Percentiles rank a stretch among this genome's conserved stretches.
Evolutionary conservation across 2,329 filamentous ascomycete genomes (phyloP).

Genomic region (Colletotrichum karsti): DNA sequence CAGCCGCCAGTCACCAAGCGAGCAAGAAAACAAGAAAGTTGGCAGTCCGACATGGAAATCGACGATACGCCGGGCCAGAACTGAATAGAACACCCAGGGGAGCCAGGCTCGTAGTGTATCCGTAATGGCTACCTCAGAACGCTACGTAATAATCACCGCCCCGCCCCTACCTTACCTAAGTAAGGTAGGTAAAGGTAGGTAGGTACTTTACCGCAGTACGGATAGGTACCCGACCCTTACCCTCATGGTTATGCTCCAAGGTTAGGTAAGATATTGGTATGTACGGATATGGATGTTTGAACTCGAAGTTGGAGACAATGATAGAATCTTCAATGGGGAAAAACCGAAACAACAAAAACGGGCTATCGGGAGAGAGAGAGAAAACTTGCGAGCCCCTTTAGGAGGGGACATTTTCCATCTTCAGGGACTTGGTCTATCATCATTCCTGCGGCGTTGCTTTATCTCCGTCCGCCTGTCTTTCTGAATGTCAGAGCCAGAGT

Average conservation of each 20-base stretch:
- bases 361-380: background rate
- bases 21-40: conserved; percentile 23
- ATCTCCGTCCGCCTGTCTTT: background rate
- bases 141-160: no score
- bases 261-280: no score
- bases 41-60: conserved; percentile 16
- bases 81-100: conserved; percentile 20
- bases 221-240: no score
- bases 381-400: background rate
- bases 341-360: background rate
- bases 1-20: background rate
- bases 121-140: no score
- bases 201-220: no score
- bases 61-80: conserved; percentile 15
- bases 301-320: no score
- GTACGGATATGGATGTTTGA: no score
- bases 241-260: no score
- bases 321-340: background rate
- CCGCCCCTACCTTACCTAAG: background rate
- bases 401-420: background rate
- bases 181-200: background rate
- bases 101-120: conserved; percentile 2
- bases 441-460: background rate
- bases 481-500: background rate
- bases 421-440: background rate